These are phyloP conservation scores for Takashimella koratensis DNA, from an alignment of 1,284 basidiomycete genomes.

Conservation along the genomic window DNA sequence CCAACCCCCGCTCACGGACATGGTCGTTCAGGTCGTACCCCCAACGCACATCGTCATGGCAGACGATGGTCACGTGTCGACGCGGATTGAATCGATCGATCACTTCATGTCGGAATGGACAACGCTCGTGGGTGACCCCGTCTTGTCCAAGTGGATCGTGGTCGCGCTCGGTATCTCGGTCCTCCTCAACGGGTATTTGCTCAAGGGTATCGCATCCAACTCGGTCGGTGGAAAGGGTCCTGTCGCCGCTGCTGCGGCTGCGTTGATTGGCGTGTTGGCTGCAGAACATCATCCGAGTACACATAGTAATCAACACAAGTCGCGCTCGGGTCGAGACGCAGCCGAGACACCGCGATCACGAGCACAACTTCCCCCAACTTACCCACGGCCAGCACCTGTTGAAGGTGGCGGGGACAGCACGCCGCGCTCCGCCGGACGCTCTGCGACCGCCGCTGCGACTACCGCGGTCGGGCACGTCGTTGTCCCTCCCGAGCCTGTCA, in stretches of 20 bases:
- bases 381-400: not conserved
- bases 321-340: not conserved
- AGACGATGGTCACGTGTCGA: conserved; percentile 21
- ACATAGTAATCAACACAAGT: not conserved
- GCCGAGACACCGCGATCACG: not conserved
- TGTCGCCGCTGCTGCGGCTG: conserved; percentile 51
- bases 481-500: conserved; percentile 25
- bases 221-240: conserved; percentile 49
- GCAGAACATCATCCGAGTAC: not conserved
- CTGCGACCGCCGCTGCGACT: conserved; percentile 5
- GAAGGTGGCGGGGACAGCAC: conserved; percentile 31
- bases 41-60: conserved; percentile 60
- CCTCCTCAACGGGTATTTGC: conserved; percentile 86
- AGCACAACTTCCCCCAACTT: not conserved
- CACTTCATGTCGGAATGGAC: conserved; percentile 94
- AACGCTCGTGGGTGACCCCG: conserved; percentile 87
- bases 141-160: conserved; percentile 95
- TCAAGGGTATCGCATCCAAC: conserved; percentile 64
- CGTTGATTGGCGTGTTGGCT: conserved; percentile 48
- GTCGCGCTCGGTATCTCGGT: conserved; percentile 81
- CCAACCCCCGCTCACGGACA: conserved; percentile 51
- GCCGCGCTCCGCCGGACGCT: conserved; percentile 14
- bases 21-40: conserved; percentile 69
- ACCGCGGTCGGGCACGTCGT: conserved; percentile 26
- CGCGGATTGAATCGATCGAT: conserved; percentile 60